Percentiles rank a stretch among this genome's conserved stretches.
Conservation (phyloP, 106 monocot species). For the Dendrobium officinale region DNA sequence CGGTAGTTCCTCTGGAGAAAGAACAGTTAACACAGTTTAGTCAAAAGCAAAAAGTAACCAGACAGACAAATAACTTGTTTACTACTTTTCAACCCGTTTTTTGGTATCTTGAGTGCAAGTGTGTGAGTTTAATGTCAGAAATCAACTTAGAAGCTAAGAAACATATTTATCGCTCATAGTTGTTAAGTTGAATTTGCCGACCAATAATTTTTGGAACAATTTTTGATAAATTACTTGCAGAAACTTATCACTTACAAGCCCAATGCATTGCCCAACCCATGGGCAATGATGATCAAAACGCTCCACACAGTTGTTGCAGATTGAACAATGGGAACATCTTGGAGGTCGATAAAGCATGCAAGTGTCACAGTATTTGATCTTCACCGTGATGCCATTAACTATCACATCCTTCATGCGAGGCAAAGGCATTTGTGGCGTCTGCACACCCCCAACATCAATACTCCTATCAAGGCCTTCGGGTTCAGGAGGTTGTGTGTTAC, state of each 20-base stretch:
- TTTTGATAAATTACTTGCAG: background rate
- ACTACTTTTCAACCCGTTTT: no score
- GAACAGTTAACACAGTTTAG: background rate
- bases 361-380: conserved; percentile 71
- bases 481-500: conserved; percentile 55
- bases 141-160: no score
- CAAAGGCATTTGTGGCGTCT: conserved; percentile 51
- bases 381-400: conserved; percentile 67
- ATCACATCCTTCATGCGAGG: conserved; percentile 61
- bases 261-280: conserved; percentile 79
- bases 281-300: conserved; percentile 78
- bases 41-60: background rate
- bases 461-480: conserved; percentile 40
- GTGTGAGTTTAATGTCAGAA: no score
- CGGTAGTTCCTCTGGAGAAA: conserved; percentile 67
- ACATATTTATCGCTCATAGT: no score
- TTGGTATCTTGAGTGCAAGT: no score
- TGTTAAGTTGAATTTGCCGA: no score
- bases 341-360: conserved; percentile 83
- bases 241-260: conserved; percentile 43
- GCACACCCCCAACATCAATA: conserved; percentile 29
- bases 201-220: background rate
- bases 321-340: conserved; percentile 78
- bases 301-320: conserved; percentile 76
- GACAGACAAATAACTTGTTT: background rate